Evolutionary conservation across 1,139 yeast genomes (phyloP).

Genomic region (Saccharomyces hybrid): DNA sequence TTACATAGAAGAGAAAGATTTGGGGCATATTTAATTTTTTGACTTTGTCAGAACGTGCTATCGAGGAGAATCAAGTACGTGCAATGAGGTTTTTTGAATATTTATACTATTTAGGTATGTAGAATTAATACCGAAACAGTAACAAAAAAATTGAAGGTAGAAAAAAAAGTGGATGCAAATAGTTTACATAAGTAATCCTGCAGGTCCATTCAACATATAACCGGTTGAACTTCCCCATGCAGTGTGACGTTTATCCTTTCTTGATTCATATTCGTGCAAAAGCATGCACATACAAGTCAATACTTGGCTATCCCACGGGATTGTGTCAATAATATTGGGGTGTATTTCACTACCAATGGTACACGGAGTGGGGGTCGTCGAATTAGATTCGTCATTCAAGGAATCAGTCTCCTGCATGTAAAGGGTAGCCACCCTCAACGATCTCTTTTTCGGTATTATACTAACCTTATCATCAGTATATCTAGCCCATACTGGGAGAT

Average conservation of each 20-base stretch:
- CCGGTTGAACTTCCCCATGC: not conserved
- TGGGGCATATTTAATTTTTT: not conserved
- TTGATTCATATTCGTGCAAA: slow-evolving; percentile 29
- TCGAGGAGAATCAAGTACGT: too few relatives aligned
- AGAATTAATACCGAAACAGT: not conserved
- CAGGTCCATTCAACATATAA: not conserved
- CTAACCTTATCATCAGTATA: slow-evolving; percentile 27
- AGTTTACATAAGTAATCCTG: not conserved
- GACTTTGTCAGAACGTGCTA: too few relatives aligned
- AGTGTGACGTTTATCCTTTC: slow-evolving; percentile 25
- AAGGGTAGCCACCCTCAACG: slow-evolving; percentile 30
- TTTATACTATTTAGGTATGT: not conserved
- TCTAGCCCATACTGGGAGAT: slow-evolving; percentile 28
- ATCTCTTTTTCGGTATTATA: slow-evolving; percentile 29
- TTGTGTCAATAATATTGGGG: slow-evolving; percentile 14
- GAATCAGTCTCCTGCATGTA: slow-evolving; percentile 21
- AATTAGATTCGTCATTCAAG: slow-evolving; percentile 5
- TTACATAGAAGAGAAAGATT: too few relatives aligned
- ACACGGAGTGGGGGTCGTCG: not conserved
- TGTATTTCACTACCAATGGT: not conserved
- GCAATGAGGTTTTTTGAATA: not conserved
- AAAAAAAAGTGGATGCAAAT: not conserved
- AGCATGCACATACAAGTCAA: slow-evolving; percentile 34
- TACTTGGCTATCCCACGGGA: slow-evolving; percentile 31
- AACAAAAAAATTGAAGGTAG: not conserved